A percentile compares a stretch with the other conserved stretches of the same genome.
phyloP scores from a whole-genome alignment of 805 yeast species.

The Cephaloascus fragrans region DNA sequence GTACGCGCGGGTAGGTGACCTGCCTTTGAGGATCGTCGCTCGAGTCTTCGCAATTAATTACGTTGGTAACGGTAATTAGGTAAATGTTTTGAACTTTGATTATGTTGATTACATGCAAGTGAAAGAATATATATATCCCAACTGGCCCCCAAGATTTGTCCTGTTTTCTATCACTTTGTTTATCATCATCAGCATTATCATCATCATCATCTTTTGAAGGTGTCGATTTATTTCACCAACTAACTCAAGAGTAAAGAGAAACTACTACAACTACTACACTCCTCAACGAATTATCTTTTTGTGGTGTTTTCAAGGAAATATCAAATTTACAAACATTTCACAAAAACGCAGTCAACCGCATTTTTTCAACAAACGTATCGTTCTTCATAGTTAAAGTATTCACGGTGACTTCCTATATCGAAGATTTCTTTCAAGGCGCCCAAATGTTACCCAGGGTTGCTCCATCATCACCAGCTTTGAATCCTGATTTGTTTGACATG shows the following conservation, averaged over 20 bases:
- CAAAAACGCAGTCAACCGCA: no score
- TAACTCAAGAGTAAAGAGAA: no score
- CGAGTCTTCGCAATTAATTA: not conserved
- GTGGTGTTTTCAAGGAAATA: no score
- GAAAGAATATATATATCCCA: not conserved
- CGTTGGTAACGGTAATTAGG: not conserved
- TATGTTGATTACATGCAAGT: not conserved
- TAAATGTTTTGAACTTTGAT: not conserved
- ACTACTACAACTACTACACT: no score
- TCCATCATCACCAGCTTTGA: not conserved
- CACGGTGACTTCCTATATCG: not conserved
- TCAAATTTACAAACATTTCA: no score
- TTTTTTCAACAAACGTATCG: no score
- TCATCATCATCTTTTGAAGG: no score
- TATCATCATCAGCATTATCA: no score
- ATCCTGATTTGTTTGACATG: not conserved
- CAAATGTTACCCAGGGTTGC: not conserved
- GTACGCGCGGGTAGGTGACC: not conserved
- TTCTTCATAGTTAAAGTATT: no score
- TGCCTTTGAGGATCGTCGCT: not conserved
- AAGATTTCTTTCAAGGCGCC: not conserved
- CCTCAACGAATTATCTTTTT: no score
- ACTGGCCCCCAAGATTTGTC: not conserved
- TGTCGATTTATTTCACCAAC: no score
- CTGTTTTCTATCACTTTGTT: not conserved